These are phyloP conservation scores for Pezizomycotina sp. DNA, from an alignment of 2,329 filamentous ascomycete genomes.

Conservation along the genomic window DNA sequence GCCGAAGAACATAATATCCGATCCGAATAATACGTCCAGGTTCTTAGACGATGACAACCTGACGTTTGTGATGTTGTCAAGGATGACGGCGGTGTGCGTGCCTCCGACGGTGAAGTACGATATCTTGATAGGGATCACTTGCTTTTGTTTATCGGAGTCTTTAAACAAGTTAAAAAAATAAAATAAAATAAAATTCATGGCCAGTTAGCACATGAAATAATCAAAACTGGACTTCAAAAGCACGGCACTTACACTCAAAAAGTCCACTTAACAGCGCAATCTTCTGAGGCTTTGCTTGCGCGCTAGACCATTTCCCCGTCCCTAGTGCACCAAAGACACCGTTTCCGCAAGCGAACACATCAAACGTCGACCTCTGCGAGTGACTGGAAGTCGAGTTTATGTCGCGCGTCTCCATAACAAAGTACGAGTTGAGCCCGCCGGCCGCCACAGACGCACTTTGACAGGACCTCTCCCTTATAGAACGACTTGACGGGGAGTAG, in stretches of 20 bases:
- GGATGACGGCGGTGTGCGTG: slow-evolving; percentile 65
- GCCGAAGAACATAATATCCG: slow-evolving; percentile 84
- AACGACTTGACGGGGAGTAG: slow-evolving; percentile 54
- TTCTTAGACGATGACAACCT: slow-evolving; percentile 38
- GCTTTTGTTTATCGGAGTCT: slow-evolving; percentile 52
- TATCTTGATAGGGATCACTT: slow-evolving; percentile 60
- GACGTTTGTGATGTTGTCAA: slow-evolving; percentile 63
- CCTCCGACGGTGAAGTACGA: slow-evolving; percentile 56
- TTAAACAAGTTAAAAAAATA: slow-evolving; percentile 4
- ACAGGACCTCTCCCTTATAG: slow-evolving; percentile 35
- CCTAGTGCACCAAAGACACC: slow-evolving; percentile 73
- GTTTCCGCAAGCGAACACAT: slow-evolving; percentile 74
- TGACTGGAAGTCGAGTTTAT: slow-evolving; percentile 6
- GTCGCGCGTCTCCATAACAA: slow-evolving; percentile 54
- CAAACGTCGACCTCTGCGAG: slow-evolving; percentile 32
- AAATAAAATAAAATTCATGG: neutral
- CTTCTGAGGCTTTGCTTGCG: slow-evolving; percentile 60
- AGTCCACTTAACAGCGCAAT: slow-evolving; percentile 69
- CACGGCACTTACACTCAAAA: slow-evolving; percentile 43
- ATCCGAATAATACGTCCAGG: slow-evolving; percentile 72
- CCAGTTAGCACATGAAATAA: too few relatives aligned
- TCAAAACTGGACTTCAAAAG: neutral
- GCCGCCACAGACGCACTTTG: slow-evolving; percentile 61
- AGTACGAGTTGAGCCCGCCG: slow-evolving; percentile 73
- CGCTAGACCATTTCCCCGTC: slow-evolving; percentile 76